phyloP scores from a whole-genome alignment of 768 basidiomycete genomes.

The Pleurotus pulmonarius region DNA sequence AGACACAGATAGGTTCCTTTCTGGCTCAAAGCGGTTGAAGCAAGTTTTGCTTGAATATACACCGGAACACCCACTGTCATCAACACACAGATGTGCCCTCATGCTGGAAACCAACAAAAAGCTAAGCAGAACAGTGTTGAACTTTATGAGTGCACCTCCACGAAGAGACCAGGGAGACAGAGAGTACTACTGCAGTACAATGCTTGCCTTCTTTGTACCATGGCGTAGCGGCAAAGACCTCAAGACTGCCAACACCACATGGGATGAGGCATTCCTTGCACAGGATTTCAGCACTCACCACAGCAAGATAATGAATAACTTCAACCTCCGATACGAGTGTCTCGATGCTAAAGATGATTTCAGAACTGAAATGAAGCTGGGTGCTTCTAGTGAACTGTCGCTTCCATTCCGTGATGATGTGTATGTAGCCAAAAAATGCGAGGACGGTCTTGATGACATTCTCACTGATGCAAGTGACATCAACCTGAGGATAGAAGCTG shows the following conservation, averaged over 20 bases:
- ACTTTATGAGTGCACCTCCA: constrained; percentile 26
- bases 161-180: constrained; percentile 24
- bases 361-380: constrained; percentile 3
- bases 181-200: constrained; percentile 25
- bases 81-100: not conserved
- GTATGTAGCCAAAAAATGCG: not conserved
- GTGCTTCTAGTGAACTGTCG: not conserved
- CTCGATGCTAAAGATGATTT: constrained; percentile 31
- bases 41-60: not conserved
- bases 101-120: not conserved
- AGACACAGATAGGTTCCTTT: not conserved
- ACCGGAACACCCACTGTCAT: not conserved
- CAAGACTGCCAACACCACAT: constrained; percentile 14
- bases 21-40: not conserved
- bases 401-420: not conserved
- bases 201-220: constrained; percentile 27
- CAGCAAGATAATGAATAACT: constrained; percentile 20
- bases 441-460: not conserved
- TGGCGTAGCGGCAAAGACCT: constrained; percentile 24
- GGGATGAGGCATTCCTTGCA: constrained; percentile 20
- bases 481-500: not conserved
- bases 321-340: constrained; percentile 33
- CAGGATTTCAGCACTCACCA: constrained; percentile 12
- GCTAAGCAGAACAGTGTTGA: constrained; percentile 14
- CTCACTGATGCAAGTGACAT: not conserved